Evolutionary conservation across 192 early-diverging fungal species (phyloP).

Genomic region (Pilaira anomala): DNA sequence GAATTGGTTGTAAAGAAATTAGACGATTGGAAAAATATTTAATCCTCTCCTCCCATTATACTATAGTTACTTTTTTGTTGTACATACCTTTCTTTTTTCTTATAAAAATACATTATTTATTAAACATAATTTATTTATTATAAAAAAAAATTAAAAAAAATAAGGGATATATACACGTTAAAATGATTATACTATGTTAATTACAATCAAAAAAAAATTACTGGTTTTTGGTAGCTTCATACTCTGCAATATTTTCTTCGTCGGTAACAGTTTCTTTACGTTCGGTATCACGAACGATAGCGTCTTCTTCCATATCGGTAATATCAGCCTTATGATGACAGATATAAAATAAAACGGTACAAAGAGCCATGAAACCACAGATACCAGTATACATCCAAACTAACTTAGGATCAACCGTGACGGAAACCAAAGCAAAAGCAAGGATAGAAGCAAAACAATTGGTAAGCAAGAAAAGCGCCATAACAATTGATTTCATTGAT

Average conservation of each 20-base stretch:
- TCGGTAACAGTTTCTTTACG: background rate
- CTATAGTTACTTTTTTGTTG: conserved; percentile 5
- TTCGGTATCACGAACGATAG: conserved; percentile 25
- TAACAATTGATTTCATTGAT: conserved; percentile 66
- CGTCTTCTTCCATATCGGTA: conserved; percentile 35
- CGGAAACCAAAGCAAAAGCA: conserved; percentile 56
- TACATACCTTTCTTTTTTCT: background rate
- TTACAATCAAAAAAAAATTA: background rate
- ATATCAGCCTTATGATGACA: conserved; percentile 54
- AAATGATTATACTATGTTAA: background rate
- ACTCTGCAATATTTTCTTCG: conserved; percentile 8
- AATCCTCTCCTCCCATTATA: too few species aligned
- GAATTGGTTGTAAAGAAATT: conserved; percentile 74
- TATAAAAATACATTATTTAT: background rate
- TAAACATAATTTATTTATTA: too few species aligned
- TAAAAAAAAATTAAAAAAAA: background rate
- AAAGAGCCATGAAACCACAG: conserved; percentile 15
- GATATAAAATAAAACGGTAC: conserved; percentile 47
- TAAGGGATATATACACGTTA: too few species aligned
- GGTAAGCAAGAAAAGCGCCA: conserved; percentile 64
- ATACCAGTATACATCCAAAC: conserved; percentile 63
- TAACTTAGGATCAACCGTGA: conserved; percentile 55
- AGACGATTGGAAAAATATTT: conserved; percentile 20
- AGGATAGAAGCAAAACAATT: conserved; percentile 52
- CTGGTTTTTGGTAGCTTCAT: conserved; percentile 24